Percentiles rank a stretch among this genome's conserved stretches.
These are phyloP conservation scores for Xeromyces bisporus DNA, from an alignment of 495 filamentous ascomycete species.

Conservation along the genomic window DNA sequence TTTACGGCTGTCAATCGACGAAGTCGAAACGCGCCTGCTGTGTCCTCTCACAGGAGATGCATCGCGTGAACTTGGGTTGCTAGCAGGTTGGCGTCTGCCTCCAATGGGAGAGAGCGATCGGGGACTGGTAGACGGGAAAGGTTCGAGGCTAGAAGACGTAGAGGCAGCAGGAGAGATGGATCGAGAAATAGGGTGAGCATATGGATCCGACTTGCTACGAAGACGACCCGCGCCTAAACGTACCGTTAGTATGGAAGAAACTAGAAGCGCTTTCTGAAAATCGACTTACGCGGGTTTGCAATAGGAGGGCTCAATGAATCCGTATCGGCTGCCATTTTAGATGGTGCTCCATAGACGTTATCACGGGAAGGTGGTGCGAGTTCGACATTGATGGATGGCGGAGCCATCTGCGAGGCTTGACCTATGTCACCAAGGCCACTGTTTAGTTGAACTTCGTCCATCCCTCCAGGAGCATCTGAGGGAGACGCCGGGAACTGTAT, in stretches of 20 bases:
- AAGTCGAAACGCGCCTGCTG: conserved; percentile 68
- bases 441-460: conserved; percentile 12
- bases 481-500: conserved; percentile 32
- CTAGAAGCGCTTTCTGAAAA: conserved; percentile 1
- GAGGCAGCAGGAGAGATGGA: conserved; percentile 25
- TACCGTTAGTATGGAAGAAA: conserved; percentile 6
- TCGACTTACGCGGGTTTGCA: conserved; percentile 6
- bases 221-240: conserved; percentile 26
- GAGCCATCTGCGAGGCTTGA: conserved; percentile 58
- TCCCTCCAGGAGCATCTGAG: conserved; percentile 21
- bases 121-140: conserved; percentile 28
- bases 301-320: conserved; percentile 68
- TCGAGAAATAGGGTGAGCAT: conserved; percentile 28
- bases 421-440: conserved; percentile 37
- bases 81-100: conserved; percentile 15
- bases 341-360: conserved; percentile 46
- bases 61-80: conserved; percentile 33
- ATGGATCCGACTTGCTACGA: conserved; percentile 61
- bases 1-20: conserved; percentile 68
- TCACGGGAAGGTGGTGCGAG: conserved; percentile 73
- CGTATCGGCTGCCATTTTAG: conserved; percentile 43
- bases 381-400: conserved; percentile 84
- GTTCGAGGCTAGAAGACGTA: conserved; percentile 28
- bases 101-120: conserved; percentile 56
- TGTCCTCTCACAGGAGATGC: conserved; percentile 38